Conservation (phyloP, 2,329 filamentous ascomycete species). For the Chrysoporthe puriensis region DNA sequence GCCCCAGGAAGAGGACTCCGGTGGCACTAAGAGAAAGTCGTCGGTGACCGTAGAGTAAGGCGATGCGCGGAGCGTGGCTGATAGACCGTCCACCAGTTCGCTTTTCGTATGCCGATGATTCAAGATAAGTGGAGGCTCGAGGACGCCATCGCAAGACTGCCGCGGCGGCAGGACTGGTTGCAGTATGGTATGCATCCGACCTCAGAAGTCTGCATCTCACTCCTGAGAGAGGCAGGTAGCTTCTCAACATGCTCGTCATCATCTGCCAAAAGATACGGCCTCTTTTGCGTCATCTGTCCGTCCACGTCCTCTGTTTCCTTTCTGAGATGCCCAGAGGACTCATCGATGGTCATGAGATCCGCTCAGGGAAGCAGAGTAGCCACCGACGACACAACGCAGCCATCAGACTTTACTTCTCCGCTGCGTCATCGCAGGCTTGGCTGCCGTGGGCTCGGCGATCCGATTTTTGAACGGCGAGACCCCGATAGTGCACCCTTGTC, state of each 20-base stretch:
- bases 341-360: neutral
- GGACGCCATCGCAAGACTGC: neutral
- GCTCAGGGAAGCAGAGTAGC: neutral
- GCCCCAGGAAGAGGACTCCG: neutral
- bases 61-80: neutral
- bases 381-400: neutral
- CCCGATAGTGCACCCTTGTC: neutral
- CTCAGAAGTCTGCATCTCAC: neutral
- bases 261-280: neutral
- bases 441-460: neutral
- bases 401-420: neutral
- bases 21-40: neutral
- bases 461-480: neutral
- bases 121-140: conserved; percentile 4
- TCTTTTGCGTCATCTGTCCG: neutral
- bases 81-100: neutral
- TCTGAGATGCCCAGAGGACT: neutral
- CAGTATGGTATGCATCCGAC: neutral
- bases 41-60: conserved; percentile 5
- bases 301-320: neutral
- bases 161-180: neutral
- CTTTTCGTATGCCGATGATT: conserved; percentile 4
- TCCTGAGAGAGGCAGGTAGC: neutral
- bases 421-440: neutral
- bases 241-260: neutral